These are phyloP conservation scores for Datura wrightii DNA, from an alignment of 257 asterid species.

Conservation along the genomic window DNA sequence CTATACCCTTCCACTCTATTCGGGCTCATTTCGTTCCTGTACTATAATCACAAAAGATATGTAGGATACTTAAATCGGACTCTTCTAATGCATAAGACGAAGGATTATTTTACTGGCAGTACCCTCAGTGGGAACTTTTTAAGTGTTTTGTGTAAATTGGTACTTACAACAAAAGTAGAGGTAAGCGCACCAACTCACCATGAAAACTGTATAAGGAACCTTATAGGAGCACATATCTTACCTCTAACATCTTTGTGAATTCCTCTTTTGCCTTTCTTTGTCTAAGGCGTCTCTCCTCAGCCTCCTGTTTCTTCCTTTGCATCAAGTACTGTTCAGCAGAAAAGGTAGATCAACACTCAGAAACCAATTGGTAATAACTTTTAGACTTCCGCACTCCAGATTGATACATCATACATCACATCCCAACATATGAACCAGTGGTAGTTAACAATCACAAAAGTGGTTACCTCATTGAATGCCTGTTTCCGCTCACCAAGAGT, in stretches of 20 bases:
- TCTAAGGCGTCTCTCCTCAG: conserved; percentile 90
- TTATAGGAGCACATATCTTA: conserved; percentile 48
- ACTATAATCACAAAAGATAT: not conserved
- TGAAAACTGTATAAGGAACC: conserved; percentile 22
- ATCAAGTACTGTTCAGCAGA: conserved; percentile 69
- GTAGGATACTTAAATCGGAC: not conserved
- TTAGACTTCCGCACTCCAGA: not conserved
- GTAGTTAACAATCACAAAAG: conserved; percentile 17
- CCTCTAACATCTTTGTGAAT: conserved; percentile 93
- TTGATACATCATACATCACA: not conserved
- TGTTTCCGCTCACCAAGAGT: conserved; percentile 98
- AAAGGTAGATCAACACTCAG: conserved; percentile 27
- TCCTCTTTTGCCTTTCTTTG: conserved; percentile 97
- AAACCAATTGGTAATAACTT: conserved; percentile 25
- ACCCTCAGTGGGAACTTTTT: not conserved
- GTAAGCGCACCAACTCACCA: not conserved
- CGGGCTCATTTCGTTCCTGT: conserved; percentile 1
- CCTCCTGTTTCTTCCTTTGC: conserved; percentile 97
- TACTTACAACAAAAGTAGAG: conserved; percentile 1
- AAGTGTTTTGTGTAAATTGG: not conserved
- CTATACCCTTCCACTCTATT: conserved; percentile 9
- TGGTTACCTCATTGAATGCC: conserved; percentile 91
- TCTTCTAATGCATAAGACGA: conserved; percentile 27
- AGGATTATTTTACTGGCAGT: conserved; percentile 8
- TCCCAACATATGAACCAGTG: not conserved